Evolutionary conservation across 805 yeast species (phyloP), one percentile per base, ranked within the genome.

Genomic region (Zygosaccharomyces siamensis): DNA sequence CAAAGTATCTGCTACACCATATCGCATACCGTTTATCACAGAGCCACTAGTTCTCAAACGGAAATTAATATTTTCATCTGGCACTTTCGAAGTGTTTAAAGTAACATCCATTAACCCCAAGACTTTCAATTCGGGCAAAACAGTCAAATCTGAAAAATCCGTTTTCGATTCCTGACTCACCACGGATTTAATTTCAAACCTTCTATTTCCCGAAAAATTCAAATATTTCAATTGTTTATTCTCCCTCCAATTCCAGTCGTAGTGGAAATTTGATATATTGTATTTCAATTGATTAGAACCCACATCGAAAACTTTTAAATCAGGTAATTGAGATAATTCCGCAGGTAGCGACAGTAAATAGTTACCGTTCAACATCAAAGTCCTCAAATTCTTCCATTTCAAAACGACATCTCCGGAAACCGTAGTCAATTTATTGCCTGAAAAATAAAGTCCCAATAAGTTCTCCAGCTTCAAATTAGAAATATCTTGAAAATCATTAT

Each of bases 221-320:
- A 93, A 76, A 59, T 85, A 89, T 56, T 75, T 80, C 66, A 93
- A 72, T 37, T 81, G 79, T 46, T 77, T 72, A 62, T 93, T 93
- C 72, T 82, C 83, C 58, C 85, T 83, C 99, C 99, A 93, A 68
- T 89, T 93, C 97, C 98, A 93, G 64, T 93, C 99, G 62, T 88
- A 92, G 12, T 93, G 95, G 78, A 89, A 87, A 66, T 93, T 93
- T 3, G 93, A 85, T 48, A 92, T 89, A 59, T 93, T 93, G 67
- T 93, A 93, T 60, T 89, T 86, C 67, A 93, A 72, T 52, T 83
- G 84, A 64, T 93, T 93, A 2, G 95, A 86, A 3, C 97, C 96
- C 14, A 88, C 93, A 69, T 93, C 99, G 32, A 93, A 74, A 7
- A 82, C 84, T 28, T 77, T 78, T 60, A 93, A 70, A 23, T 78